Percentiles rank a stretch among this genome's conserved stretches.
These are phyloP conservation scores for Ambrosia hybrid DNA, from an alignment of 140 eudicot species.

Conservation along the genomic window DNA sequence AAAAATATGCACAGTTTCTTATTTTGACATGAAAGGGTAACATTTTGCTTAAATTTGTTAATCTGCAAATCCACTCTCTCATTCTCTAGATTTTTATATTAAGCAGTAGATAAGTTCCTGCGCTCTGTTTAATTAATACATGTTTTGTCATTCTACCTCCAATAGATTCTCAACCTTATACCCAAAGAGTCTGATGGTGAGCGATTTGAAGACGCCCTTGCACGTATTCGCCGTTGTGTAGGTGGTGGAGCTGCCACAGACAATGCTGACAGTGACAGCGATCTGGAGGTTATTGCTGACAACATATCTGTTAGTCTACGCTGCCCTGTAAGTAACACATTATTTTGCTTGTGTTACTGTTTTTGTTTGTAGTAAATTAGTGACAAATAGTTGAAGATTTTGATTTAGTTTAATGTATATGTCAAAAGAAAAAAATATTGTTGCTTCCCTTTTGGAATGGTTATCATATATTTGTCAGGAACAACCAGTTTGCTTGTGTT, in stretches of 20 bases:
- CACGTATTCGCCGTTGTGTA: conserved; percentile 89
- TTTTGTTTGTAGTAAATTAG: not conserved
- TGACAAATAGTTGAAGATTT: conserved; percentile 8
- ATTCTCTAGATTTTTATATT: too few species aligned
- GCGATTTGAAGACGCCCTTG: conserved; percentile 79
- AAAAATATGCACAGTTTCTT: too few species aligned
- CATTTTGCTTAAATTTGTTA: too few species aligned
- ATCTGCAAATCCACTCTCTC: too few species aligned
- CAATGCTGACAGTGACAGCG: conserved; percentile 91
- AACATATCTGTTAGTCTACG: conserved; percentile 76
- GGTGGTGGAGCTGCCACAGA: conserved; percentile 84
- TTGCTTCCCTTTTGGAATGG: not conserved
- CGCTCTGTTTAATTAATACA: too few species aligned
- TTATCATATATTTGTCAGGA: not conserved
- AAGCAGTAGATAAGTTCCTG: too few species aligned
- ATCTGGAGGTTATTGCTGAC: conserved; percentile 87
- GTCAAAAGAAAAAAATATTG: not conserved
- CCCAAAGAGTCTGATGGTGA: conserved; percentile 90
- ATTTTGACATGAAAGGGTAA: too few species aligned
- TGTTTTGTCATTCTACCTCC: conserved; percentile 15
- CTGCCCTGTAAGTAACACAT: conserved; percentile 73
- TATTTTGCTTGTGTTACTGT: not conserved
- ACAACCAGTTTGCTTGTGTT: not conserved
- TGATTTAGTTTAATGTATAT: not conserved
- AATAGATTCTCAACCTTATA: conserved; percentile 67